Evolutionary conservation across 2,329 filamentous ascomycete species (phyloP), one percentile per base, ranked within the genome.

Genomic region (Claviceps sp.): DNA sequence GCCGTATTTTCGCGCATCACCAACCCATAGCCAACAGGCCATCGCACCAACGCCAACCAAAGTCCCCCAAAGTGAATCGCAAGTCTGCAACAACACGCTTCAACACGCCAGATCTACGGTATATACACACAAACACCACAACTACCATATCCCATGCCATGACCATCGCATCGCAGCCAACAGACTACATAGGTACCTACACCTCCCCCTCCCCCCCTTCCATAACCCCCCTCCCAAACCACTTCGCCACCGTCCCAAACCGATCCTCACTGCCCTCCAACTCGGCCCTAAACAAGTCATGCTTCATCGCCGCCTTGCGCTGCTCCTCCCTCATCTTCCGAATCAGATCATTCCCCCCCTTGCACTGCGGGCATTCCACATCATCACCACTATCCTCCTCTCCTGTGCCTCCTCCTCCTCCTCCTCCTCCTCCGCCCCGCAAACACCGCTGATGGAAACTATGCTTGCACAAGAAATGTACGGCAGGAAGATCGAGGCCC

Each of bases 381-480:
- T 83, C 81, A 6, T 73, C 73, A 24, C 84, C 82, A 16, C n/a
- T 26, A 37, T 42, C 47, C 22, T 65, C 68, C 2, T 69, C 71
- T 16, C 65, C 66, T 9, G 26, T 26, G 14, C 16, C 18, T 14
- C 24, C 43, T 3, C 11, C 22, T 6, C 24, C 43, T 2, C 13
- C 24, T 1, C 22, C 43, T 18, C 41, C 52, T 22, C 66, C 69
- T 2, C 70, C 72, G 13, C 65, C 66, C 50, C 75, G 70, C 63
- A 98, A 71, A 67, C 91, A 98, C 46, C 87, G 78, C 70, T 95
- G 88, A 65, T 98, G 93, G 74, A 96, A 98, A 55, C 85, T 90
- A 66, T 98, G 93, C 66, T 95, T 95, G 72, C 93, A 98, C 56
- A 98, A 70, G 66, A 98, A 98, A 65, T 98, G 93, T 47, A 98